A percentile compares a stretch with the other conserved stretches of the same genome.
Conservation (phyloP, 202 grass and related monocot genomes). For the Panicum virgatum region DNA sequence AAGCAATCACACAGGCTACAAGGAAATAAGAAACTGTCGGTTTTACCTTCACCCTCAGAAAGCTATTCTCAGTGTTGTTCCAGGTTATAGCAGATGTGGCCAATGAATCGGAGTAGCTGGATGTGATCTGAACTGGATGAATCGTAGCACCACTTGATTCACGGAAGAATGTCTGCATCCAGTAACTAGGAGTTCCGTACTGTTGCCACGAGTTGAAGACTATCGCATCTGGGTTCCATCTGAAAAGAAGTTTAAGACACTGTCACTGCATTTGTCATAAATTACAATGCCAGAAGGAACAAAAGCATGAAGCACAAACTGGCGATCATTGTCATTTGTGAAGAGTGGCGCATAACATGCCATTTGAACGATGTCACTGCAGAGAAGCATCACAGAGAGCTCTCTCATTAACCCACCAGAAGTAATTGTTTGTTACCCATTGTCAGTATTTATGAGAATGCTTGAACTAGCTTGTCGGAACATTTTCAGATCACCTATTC, state of each 20-base stretch:
- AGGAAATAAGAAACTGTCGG: not conserved
- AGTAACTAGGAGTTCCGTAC: conserved; percentile 90
- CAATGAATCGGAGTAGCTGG: conserved; percentile 50
- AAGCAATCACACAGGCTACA: not conserved
- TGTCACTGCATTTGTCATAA: not conserved
- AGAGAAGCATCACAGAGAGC: conserved; percentile 39
- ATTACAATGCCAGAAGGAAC: conserved; percentile 12
- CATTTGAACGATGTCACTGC: conserved; percentile 81
- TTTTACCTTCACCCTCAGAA: conserved; percentile 70
- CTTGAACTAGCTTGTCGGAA: not conserved
- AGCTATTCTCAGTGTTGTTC: conserved; percentile 48
- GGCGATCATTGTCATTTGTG: conserved; percentile 67
- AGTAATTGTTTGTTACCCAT: conserved; percentile 49
- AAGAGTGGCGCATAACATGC: conserved; percentile 92
- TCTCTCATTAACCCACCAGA: not conserved
- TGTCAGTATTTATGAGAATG: conserved; percentile 27
- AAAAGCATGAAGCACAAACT: conserved; percentile 40
- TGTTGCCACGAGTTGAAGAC: conserved; percentile 78
- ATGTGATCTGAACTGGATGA: conserved; percentile 54
- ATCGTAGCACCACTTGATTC: conserved; percentile 67
- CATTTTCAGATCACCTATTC: conserved; percentile 38
- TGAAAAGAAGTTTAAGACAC: not conserved
- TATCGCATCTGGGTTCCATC: conserved; percentile 76
- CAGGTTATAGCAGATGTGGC: conserved; percentile 69
- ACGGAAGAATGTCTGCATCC: conserved; percentile 75